Evolutionary conservation across 208 protist species (phyloP).

Genomic region (Leishmania major): DNA sequence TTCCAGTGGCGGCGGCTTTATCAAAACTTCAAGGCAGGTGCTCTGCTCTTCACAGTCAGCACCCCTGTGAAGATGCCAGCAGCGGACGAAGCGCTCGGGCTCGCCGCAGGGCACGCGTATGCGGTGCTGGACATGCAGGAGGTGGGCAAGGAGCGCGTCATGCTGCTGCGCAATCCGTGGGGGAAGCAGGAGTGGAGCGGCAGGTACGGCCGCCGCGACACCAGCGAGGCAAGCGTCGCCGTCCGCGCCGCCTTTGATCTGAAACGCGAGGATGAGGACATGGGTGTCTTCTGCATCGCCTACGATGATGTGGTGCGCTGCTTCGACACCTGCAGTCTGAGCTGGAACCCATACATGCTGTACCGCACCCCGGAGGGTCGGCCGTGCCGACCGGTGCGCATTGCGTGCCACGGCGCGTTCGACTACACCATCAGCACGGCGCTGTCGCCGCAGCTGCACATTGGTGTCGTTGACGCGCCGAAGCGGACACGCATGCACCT

Average conservation of each 20-base stretch:
- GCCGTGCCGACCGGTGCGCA: slow-evolving; percentile 58
- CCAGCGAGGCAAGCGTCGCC: slow-evolving; percentile 31
- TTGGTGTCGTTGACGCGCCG: slow-evolving; percentile 64
- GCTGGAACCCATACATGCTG: slow-evolving; percentile 91
- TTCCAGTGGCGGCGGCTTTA: slow-evolving; percentile 77
- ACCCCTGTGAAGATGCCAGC: slow-evolving; percentile 38
- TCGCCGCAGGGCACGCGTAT: slow-evolving; percentile 72
- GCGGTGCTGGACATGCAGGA: slow-evolving; percentile 73
- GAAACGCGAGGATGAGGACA: slow-evolving; percentile 44
- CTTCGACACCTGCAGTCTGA: slow-evolving; percentile 75
- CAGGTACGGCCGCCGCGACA: slow-evolving; percentile 59
- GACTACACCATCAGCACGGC: slow-evolving; percentile 51
- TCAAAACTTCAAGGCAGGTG: slow-evolving; percentile 55
- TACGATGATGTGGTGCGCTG: slow-evolving; percentile 67
- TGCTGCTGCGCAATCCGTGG: slow-evolving; percentile 88
- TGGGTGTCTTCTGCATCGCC: slow-evolving; percentile 86
- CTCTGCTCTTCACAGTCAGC: slow-evolving; percentile 70
- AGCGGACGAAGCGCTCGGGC: slow-evolving; percentile 34
- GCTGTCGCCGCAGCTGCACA: slow-evolving; percentile 78
- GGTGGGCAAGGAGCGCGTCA: slow-evolving; percentile 44
- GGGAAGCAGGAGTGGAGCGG: slow-evolving; percentile 60
- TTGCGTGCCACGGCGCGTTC: slow-evolving; percentile 72
- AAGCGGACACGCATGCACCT: slow-evolving; percentile 79
- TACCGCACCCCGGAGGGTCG: slow-evolving; percentile 59
- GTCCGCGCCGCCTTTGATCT: slow-evolving; percentile 57